Percentiles rank a stretch among this genome's conserved stretches.
Evolutionary conservation across 2,329 filamentous ascomycete genomes (phyloP).

Genomic region (Eutypa lata): DNA sequence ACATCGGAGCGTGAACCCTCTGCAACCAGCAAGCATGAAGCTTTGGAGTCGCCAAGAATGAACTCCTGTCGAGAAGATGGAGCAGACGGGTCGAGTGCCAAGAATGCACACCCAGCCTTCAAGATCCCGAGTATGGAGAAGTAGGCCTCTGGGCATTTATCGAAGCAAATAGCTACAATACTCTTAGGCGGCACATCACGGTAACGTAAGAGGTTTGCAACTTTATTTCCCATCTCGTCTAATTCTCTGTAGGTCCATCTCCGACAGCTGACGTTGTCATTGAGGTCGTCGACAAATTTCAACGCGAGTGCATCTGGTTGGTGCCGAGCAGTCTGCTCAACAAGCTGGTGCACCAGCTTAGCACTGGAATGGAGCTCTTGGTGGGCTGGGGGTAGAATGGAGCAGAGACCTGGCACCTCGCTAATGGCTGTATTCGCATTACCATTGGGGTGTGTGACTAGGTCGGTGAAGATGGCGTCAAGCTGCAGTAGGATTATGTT

Average conservation of each 20-base stretch:
- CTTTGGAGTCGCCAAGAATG: constrained; percentile 71
- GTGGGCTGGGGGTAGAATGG: constrained; percentile 62
- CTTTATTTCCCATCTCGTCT: constrained; percentile 65
- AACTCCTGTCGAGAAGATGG: constrained; percentile 72
- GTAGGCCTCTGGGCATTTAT: constrained; percentile 81
- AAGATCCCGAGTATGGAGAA: constrained; percentile 79
- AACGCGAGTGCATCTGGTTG: constrained; percentile 64
- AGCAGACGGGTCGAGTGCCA: constrained; percentile 74
- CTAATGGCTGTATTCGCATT: constrained; percentile 36
- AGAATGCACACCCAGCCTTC: constrained; percentile 77
- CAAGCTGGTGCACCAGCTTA: constrained; percentile 70
- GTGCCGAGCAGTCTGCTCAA: constrained; percentile 59
- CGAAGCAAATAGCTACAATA: constrained; percentile 75
- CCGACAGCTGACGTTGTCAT: constrained; percentile 41
- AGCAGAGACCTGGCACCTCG: constrained; percentile 46
- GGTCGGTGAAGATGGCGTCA: constrained; percentile 60
- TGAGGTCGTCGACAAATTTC: constrained; percentile 66
- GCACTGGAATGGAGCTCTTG: constrained; percentile 55
- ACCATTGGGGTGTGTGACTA: constrained; percentile 48
- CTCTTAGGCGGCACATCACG: constrained; percentile 50
- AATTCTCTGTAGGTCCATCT: constrained; percentile 76
- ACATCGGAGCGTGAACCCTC: constrained; percentile 14
- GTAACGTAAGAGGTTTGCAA: constrained; percentile 62
- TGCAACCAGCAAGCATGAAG: constrained; percentile 60
- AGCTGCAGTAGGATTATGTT: constrained; percentile 66